Conservation (phyloP, 140 eudicot species). For the Stevia rebaudiana region DNA sequence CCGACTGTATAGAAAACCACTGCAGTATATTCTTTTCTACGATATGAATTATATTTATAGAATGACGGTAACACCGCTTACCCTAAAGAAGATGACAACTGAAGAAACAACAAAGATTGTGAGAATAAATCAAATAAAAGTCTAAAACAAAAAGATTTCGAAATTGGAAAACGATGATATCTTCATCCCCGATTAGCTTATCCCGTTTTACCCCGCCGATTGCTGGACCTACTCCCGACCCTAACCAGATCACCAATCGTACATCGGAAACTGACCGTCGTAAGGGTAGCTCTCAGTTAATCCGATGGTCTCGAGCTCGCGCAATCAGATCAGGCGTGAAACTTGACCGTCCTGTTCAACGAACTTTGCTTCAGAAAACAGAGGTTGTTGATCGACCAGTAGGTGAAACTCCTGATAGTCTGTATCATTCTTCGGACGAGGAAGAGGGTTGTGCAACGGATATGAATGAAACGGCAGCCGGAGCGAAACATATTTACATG, state of each 20-base stretch:
- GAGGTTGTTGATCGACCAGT: conserved; percentile 22
- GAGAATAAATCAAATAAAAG: background rate
- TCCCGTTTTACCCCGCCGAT: conserved; percentile 32
- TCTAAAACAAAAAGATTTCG: background rate
- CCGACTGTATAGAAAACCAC: too few species aligned
- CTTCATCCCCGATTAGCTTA: conserved; percentile 28
- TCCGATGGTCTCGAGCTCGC: conserved; percentile 80
- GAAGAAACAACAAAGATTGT: too few species aligned
- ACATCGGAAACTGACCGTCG: conserved; percentile 36
- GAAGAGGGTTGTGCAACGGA: conserved; percentile 31
- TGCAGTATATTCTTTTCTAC: too few species aligned
- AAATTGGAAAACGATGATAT: conserved; percentile 26
- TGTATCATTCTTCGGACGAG: conserved; percentile 7
- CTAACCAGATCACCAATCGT: conserved; percentile 21
- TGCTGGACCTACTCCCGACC: conserved; percentile 29
- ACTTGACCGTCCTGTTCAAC: conserved; percentile 49
- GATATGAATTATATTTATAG: too few species aligned
- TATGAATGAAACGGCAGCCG: conserved; percentile 26
- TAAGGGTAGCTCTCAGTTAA: conserved; percentile 58
- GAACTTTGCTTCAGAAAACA: conserved; percentile 11
- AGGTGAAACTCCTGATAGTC: background rate
- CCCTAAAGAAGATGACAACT: too few species aligned
- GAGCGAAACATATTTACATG: conserved; percentile 66
- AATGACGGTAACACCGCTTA: too few species aligned
- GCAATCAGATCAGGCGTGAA: conserved; percentile 78